These are phyloP conservation scores for Cerioporus squamosus DNA, from an alignment of 1,284 basidiomycete genomes.

Conservation along the genomic window DNA sequence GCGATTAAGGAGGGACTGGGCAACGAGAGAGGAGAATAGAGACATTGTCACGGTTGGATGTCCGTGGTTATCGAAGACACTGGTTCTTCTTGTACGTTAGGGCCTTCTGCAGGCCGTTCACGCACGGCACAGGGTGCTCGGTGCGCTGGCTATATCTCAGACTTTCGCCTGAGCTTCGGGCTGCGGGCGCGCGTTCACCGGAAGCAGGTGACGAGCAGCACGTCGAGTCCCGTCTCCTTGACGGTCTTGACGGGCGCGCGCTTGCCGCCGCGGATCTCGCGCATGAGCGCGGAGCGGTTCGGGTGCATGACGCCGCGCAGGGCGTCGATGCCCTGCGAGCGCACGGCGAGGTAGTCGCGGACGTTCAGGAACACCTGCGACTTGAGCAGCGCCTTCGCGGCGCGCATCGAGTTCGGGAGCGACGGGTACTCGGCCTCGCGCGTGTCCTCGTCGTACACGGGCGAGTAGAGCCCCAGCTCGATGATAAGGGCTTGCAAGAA, in stretches of 20 bases:
- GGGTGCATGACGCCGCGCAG: conserved; percentile 65
- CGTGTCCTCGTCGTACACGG: conserved; percentile 2
- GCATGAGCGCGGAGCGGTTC: conserved; percentile 59
- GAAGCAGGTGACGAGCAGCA: conserved; percentile 54
- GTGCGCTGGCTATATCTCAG: conserved; percentile 4
- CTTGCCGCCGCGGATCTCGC: conserved; percentile 53
- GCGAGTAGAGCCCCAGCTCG: conserved; percentile 43
- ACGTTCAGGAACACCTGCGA: conserved; percentile 70
- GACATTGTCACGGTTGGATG: too few relatives aligned
- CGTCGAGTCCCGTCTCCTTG: conserved; percentile 66
- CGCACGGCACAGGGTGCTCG: conserved; percentile 1
- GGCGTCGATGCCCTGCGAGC: conserved; percentile 64
- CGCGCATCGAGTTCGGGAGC: conserved; percentile 59
- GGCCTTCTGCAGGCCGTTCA: conserved; percentile 1
- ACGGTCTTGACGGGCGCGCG: conserved; percentile 52
- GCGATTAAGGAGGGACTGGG: background rate
- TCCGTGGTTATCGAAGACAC: background rate
- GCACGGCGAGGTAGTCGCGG: conserved; percentile 70
- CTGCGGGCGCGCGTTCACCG: conserved; percentile 12
- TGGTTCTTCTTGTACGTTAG: conserved; percentile 3
- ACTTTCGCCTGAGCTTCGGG: conserved; percentile 8
- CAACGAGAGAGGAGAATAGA: too few relatives aligned
- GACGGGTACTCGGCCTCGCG: conserved; percentile 34
- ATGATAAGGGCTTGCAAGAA: conserved; percentile 48
- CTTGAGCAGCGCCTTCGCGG: conserved; percentile 68